Evolutionary conservation across 352 stramenopile species (phyloP), one percentile per base, ranked within the genome.

Genomic region (Pythium phragmitis): DNA sequence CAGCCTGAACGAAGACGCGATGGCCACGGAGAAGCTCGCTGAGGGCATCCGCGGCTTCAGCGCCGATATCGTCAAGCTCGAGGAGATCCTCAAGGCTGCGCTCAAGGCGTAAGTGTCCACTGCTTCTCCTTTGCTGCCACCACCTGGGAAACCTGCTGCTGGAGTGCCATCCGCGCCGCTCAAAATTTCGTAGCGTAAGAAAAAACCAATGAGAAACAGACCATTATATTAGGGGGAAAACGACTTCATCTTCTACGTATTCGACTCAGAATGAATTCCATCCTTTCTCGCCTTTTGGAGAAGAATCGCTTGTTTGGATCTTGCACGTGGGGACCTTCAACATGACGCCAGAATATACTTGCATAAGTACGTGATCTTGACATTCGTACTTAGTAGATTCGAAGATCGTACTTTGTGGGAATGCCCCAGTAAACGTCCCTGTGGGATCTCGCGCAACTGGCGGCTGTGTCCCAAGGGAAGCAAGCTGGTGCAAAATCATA

Each of bases 41-140:
- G 97, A 99, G 76, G 98, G 97, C 28, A 99, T 99, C 75, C 89
- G 94, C 65, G 91, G 92, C 52, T 99, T 99, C 74, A 92, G 91
- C 57, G 87, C 80, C 16, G 98, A 99, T 80, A 98, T 99, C 61
- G 86, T 98, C 60, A 99, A 99, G 82, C 88, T 99, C 28, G 97
- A 99, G 84, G 84, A 93, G 39, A 98, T 99, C 75, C 84, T 99
- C 33, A 96, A 98, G 76, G 67, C 73, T 43, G 99, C 98, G 84
- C 89, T 99, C 34, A 89, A 81, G 49, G 76, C 75, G 59, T 92
- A 89, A 83, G 75, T 48, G 52, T 3, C n/a, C 9, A 37, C 14
- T 7, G 2, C 30, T 45, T 49, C 3, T 36, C 12, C 53, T 26
- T 41, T 41, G 53, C 53, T 4, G 48, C 7, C 48, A 55, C 23